These are phyloP conservation scores for Parathielavia hyrcaniae DNA, from an alignment of 495 filamentous ascomycete species.

Conservation along the genomic window DNA sequence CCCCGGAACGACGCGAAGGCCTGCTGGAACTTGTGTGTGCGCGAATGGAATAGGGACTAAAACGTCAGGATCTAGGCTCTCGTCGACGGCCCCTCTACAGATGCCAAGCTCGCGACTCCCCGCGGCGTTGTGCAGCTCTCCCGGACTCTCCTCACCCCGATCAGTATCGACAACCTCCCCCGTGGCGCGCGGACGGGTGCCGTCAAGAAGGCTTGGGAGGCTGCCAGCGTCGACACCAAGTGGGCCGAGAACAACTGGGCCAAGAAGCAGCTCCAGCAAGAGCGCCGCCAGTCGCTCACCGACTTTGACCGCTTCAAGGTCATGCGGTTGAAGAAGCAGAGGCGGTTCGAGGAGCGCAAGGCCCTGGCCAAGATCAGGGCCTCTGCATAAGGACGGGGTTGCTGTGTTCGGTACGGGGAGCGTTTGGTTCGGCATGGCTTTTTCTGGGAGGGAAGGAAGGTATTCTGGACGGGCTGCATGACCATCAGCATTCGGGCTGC, in stretches of 20 bases:
- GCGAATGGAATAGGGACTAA: slow-evolving; percentile 25
- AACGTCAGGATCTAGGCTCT: slow-evolving; percentile 61
- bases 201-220: slow-evolving; percentile 80
- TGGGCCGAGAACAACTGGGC: slow-evolving; percentile 85
- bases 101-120: slow-evolving; percentile 67
- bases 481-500: slow-evolving; percentile 44
- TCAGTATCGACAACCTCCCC: slow-evolving; percentile 82
- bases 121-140: slow-evolving; percentile 76
- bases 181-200: slow-evolving; percentile 75
- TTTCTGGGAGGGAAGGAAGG: slow-evolving; percentile 29
- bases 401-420: slow-evolving; percentile 25
- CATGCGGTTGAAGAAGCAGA: slow-evolving; percentile 94
- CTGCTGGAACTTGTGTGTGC: slow-evolving; percentile 8
- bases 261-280: slow-evolving; percentile 73
- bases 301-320: slow-evolving; percentile 99
- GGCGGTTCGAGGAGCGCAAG: slow-evolving; percentile 93
- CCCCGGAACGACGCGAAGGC: slow-evolving; percentile 8
- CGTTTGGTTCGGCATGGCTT: slow-evolving; percentile 38
- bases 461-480: slow-evolving; percentile 45
- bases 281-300: slow-evolving; percentile 82
- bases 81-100: slow-evolving; percentile 82
- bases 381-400: slow-evolving; percentile 35
- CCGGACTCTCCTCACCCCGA: slow-evolving; percentile 78
- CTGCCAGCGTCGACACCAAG: slow-evolving; percentile 79
- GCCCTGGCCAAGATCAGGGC: slow-evolving; percentile 70